These are phyloP conservation scores for Chlamydomonas incerta DNA, from an alignment of 139 green algal species.

Conservation along the genomic window DNA sequence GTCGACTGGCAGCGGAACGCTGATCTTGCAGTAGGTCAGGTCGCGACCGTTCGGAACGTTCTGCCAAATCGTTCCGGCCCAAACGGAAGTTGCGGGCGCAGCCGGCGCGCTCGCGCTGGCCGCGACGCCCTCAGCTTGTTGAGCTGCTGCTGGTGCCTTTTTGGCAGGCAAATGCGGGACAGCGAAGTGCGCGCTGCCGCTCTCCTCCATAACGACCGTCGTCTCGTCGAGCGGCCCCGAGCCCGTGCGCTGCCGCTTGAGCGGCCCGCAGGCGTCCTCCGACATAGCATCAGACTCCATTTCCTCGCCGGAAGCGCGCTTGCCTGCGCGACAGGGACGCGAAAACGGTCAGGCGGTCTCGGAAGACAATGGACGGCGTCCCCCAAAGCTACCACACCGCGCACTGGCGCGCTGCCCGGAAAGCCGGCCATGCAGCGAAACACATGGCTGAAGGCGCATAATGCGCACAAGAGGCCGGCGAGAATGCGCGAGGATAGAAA, in stretches of 20 bases:
- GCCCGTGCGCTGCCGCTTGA: slow-evolving; percentile 21
- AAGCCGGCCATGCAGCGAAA: background rate
- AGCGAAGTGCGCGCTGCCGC: background rate
- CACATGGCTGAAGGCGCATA: background rate
- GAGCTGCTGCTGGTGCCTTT: background rate
- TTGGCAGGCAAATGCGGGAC: slow-evolving; percentile 27
- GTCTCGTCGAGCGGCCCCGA: background rate
- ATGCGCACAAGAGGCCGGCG: background rate
- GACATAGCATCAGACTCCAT: slow-evolving; percentile 19
- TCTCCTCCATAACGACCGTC: background rate
- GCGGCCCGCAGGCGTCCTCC: slow-evolving; percentile 22
- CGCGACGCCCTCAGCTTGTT: background rate
- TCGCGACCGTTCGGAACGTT: slow-evolving; percentile 3
- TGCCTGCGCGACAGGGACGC: background rate
- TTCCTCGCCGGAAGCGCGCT: slow-evolving; percentile 28
- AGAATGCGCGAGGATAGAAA: background rate
- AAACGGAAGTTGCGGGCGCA: background rate
- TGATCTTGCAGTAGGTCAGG: slow-evolving; percentile 25
- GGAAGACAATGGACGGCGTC: background rate
- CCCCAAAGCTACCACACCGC: too few species aligned
- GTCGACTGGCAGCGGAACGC: slow-evolving; percentile 12
- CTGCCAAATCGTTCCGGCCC: slow-evolving; percentile 27
- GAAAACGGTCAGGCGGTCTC: background rate
- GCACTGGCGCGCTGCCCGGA: background rate
- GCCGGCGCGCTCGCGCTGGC: background rate